phyloP scores from a whole-genome alignment of 2,329 filamentous ascomycete species.

The Fusarium torreyae region DNA sequence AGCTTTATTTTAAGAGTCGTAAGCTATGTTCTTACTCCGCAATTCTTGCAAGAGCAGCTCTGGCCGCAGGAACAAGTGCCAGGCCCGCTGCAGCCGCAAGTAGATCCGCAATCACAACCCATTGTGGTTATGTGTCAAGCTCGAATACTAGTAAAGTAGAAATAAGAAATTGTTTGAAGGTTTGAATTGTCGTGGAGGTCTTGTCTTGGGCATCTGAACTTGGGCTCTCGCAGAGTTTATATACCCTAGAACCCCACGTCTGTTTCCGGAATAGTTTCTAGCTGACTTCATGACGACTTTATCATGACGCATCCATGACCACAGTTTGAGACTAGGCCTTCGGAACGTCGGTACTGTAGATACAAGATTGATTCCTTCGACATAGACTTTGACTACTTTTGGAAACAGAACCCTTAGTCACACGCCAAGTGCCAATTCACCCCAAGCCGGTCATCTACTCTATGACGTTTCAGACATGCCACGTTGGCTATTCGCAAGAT shows the following conservation, averaged over 20 bases:
- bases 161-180: not conserved
- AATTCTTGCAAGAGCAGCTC: constrained; percentile 25
- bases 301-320: constrained; percentile 24
- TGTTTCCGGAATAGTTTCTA: not conserved
- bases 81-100: constrained; percentile 9
- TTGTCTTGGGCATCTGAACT: not conserved
- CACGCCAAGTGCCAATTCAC: not conserved
- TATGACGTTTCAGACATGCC: not conserved
- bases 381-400: not conserved
- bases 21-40: constrained; percentile 7
- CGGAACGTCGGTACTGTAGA: not conserved
- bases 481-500: no score
- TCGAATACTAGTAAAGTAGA: not conserved
- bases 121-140: not conserved
- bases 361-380: not conserved
- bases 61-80: constrained; percentile 17
- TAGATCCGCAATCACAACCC: constrained; percentile 29
- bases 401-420: not conserved
- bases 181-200: not conserved
- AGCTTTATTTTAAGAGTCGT: accelerated
- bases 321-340: not conserved
- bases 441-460: accelerated
- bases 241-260: constrained; percentile 22
- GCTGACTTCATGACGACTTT: not conserved
- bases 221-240: not conserved